Base-by-base conservation (phyloP, 2,329 filamentous ascomycete genomes). In the Clonostachys chloroleuca region DNA sequence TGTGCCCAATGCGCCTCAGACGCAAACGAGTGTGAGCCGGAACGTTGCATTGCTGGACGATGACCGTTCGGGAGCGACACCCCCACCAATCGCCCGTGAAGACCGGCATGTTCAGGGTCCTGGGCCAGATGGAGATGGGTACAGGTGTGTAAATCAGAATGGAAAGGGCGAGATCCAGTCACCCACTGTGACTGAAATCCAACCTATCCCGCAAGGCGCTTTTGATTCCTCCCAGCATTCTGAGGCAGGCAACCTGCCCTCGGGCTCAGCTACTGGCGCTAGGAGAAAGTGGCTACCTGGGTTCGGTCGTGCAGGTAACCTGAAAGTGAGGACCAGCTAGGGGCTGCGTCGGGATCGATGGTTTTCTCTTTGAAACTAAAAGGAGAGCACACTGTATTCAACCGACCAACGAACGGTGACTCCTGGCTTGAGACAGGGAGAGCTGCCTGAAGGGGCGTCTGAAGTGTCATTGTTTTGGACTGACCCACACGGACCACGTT, bases 51-150 rank as follows among this genome's bases (percentile, higher is more conserved):
- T 54, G 1, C 71, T 72, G 2, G 72, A 75, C 5, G 73, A 75
- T 5, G 73, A 75, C 5, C 59, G 68, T 5, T 59, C 65, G 2
- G 72, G 78, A 33, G 74, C 76, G 1, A 82, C 78, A 8, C 78
- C 78, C 4, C 78, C 78, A 5, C 78, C 78, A 2, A 82, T 82
- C 44, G 61, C 74, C 65, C 68, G 77, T 14, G 75, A 72, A 44
- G 63, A 59, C 18, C 64, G 65, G 6, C 61, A 65, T 5, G 51
- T 49, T 20, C 56, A 64, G 17, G 40, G 24, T 12, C 13, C 9
- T 40, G 12, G 40, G 41, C 24, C n/a, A 10, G 9, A n/a, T 14
- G 14, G 40, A 24, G 24, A 30, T 30, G 24, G 24, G 24, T 30
- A 16, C 18, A 14, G 13, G 40, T 47, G 30, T 33, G 24, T 39